Evolutionary conservation across 257 asterid species (phyloP).

Genomic region (Petunia secreta): DNA sequence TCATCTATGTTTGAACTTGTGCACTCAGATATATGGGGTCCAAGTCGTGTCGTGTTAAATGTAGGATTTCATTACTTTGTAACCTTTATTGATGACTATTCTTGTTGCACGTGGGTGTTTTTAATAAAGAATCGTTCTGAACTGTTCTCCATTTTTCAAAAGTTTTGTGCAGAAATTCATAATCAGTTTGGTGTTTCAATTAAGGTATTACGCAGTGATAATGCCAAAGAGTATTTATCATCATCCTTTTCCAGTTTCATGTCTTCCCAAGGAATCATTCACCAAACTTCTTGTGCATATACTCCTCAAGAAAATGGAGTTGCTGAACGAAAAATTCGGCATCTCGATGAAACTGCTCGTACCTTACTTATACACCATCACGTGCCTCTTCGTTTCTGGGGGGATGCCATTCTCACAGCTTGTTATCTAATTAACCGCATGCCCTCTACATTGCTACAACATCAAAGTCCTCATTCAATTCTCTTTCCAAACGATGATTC

Average conservation of each 20-base stretch:
- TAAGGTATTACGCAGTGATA: slow-evolving; percentile 5
- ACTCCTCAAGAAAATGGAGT: slow-evolving; percentile 10
- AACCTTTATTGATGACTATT: no score
- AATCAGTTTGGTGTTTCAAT: background rate
- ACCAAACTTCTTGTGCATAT: background rate
- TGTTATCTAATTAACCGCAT: slow-evolving; percentile 8
- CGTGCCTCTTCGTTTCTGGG: background rate
- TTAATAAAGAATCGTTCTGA: background rate
- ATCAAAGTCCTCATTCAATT: no score
- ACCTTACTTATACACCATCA: background rate
- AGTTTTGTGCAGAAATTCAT: background rate
- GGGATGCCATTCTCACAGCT: slow-evolving; percentile 1
- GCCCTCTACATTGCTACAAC: background rate
- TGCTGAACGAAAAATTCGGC: background rate
- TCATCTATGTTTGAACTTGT: background rate
- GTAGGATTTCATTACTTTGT: no score
- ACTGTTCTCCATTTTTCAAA: background rate
- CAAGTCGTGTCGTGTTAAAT: no score
- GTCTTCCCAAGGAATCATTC: background rate
- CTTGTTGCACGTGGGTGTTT: background rate
- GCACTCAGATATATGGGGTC: background rate
- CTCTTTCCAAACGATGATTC: background rate
- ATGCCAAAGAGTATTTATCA: background rate
- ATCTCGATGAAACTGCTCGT: background rate
- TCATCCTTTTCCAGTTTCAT: background rate